Conservation (phyloP, 139 green algal genomes). For the Deuterostichococcus epilithicus region DNA sequence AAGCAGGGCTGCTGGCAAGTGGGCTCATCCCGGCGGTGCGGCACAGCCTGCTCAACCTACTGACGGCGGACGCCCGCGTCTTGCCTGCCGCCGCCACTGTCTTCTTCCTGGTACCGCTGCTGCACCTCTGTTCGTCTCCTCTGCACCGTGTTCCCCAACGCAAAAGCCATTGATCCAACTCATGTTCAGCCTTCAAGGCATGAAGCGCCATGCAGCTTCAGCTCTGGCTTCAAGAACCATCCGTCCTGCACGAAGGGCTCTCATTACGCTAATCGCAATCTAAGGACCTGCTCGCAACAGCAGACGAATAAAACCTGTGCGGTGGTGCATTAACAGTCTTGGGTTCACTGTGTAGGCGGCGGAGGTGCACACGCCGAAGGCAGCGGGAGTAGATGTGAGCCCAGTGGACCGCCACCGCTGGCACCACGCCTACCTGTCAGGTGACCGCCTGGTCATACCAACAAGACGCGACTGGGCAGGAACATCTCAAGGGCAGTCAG, state of each 20-base stretch:
- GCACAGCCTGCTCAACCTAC: constrained; percentile 47
- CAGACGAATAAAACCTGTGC: too few species aligned
- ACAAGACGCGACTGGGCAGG: background rate
- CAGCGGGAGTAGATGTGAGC: constrained; percentile 57
- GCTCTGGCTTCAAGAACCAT: too few species aligned
- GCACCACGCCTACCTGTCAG: constrained; percentile 45
- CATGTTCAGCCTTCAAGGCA: too few species aligned
- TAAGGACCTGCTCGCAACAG: too few species aligned
- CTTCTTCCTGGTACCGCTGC: constrained; percentile 46
- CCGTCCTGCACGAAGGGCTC: too few species aligned
- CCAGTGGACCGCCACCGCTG: constrained; percentile 55
- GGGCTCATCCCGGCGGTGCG: constrained; percentile 56
- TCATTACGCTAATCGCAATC: too few species aligned
- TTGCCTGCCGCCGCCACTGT: constrained; percentile 67
- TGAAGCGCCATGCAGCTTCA: too few species aligned
- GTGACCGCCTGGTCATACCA: constrained; percentile 3
- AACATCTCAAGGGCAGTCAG: too few species aligned
- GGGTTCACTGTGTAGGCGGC: constrained; percentile 45
- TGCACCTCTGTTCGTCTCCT: too few species aligned
- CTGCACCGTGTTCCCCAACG: too few species aligned
- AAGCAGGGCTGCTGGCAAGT: constrained; percentile 49
- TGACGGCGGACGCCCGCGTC: constrained; percentile 46
- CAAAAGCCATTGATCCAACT: too few species aligned
- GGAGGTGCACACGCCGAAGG: constrained; percentile 38
- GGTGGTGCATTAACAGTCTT: too few species aligned